Conservation (phyloP, 345 rosid genomes). For the Eucalyptus polybractea region DNA sequence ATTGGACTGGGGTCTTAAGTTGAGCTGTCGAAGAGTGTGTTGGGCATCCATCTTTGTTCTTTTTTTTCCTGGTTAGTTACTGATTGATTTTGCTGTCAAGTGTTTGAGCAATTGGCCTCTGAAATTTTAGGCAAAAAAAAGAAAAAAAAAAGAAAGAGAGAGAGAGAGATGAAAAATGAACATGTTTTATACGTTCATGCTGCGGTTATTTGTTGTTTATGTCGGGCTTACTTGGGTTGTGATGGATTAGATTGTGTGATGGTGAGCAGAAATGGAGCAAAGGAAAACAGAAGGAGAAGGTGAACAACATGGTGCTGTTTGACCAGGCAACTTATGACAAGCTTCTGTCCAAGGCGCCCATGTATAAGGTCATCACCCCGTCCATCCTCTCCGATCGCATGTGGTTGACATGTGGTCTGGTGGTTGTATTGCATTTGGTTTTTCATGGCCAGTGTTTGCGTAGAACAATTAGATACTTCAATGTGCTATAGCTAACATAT, state of each 20-base stretch:
- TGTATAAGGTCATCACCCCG: no score
- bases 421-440: background rate
- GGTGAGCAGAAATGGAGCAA: constrained; percentile 14
- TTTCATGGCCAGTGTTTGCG: background rate
- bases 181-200: background rate
- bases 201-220: background rate
- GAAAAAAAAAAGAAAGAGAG: no score
- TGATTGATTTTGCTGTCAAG: background rate
- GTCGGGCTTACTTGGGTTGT: background rate
- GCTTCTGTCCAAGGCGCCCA: no score
- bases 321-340: no score
- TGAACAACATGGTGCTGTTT: no score
- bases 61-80: background rate
- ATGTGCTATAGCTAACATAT: no score
- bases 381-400: no score
- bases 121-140: background rate
- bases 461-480: no score
- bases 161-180: background rate
- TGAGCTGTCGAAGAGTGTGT: no score
- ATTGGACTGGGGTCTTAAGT: no score
- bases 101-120: background rate
- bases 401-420: background rate
- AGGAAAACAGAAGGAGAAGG: no score
- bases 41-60: no score
- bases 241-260: background rate